These are phyloP conservation scores for Triticum aestivum DNA, from an alignment of 176 grass and related monocot genomes.

Conservation along the genomic window DNA sequence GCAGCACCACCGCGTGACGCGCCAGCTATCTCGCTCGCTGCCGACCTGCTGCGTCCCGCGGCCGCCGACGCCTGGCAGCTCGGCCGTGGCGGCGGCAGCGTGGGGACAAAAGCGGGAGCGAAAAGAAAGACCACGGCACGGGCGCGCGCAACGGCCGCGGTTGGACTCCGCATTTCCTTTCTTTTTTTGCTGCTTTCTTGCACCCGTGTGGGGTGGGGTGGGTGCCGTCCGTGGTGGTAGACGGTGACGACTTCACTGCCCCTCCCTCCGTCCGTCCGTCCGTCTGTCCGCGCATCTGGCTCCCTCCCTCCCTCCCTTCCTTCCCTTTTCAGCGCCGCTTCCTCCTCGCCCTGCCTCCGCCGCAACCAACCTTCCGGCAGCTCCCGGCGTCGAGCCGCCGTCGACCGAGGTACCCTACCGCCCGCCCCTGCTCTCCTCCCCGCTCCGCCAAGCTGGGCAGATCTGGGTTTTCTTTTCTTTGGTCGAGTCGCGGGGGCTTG, in stretches of 20 bases:
- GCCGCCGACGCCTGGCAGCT: background rate
- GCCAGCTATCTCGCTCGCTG: background rate
- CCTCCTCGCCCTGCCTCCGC: background rate
- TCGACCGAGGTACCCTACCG: slow-evolving; percentile 6
- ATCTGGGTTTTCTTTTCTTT: slow-evolving; percentile 22
- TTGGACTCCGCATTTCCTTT: background rate
- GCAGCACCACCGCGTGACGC: background rate
- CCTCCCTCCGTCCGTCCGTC: background rate
- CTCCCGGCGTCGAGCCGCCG: background rate
- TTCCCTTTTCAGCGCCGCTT: slow-evolving; percentile 35
- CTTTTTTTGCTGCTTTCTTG: too few relatives aligned
- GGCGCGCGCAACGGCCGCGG: background rate
- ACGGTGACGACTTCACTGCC: slow-evolving; percentile 24
- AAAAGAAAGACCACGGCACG: slow-evolving; percentile 34
- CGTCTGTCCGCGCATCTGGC: slow-evolving; percentile 38
- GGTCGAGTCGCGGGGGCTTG: background rate
- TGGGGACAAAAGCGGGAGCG: slow-evolving; percentile 13
- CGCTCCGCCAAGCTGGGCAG: background rate
- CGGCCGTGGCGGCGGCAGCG: background rate
- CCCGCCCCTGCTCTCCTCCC: background rate
- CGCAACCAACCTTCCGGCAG: background rate
- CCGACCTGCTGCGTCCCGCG: background rate
- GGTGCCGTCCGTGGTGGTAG: background rate
- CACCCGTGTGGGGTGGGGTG: background rate
- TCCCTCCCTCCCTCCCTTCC: background rate